These are phyloP conservation scores for Emergomyces pasteurianus DNA, from an alignment of 2,329 filamentous ascomycete species.

Conservation along the genomic window DNA sequence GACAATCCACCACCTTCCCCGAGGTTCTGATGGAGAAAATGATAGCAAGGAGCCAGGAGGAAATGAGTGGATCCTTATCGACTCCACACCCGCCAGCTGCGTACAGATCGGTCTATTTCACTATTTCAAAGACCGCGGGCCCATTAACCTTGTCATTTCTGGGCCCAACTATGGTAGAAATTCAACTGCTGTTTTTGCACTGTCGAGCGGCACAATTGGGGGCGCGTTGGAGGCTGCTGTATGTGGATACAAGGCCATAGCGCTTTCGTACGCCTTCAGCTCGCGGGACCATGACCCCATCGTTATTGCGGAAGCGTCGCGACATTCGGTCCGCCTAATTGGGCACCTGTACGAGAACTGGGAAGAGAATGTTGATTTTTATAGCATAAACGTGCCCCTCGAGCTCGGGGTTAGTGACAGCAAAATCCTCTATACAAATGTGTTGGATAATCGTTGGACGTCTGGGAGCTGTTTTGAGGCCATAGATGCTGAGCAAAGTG, in stretches of 20 bases:
- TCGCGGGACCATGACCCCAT: constrained; percentile 68
- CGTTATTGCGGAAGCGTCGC: constrained; percentile 66
- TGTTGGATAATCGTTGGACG: constrained; percentile 86
- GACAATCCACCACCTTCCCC: constrained; percentile 50
- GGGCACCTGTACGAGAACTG: constrained; percentile 68
- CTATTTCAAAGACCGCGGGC: constrained; percentile 60
- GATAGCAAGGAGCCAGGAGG: constrained; percentile 29
- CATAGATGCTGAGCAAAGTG: constrained; percentile 50
- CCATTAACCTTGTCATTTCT: constrained; percentile 64
- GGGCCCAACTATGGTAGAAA: constrained; percentile 79
- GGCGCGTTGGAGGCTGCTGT: constrained; percentile 66
- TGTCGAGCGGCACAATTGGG: constrained; percentile 66
- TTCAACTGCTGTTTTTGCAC: constrained; percentile 65
- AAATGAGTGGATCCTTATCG: constrained; percentile 71
- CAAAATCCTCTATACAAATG: constrained; percentile 69
- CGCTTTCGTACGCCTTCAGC: constrained; percentile 84
- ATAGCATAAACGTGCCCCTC: constrained; percentile 81
- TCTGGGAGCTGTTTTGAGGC: constrained; percentile 79
- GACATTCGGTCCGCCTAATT: constrained; percentile 63
- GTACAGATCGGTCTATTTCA: constrained; percentile 74
- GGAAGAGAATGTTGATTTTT: constrained; percentile 65
- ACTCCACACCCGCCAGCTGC: constrained; percentile 70
- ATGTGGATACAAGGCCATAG: constrained; percentile 59
- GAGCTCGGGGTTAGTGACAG: constrained; percentile 59
- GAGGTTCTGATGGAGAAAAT: constrained; percentile 40